Percentiles rank a stretch among this genome's conserved stretches.
These are phyloP conservation scores for Moesziomyces parantarcticus DNA, from an alignment of 1,284 basidiomycete species.

Conservation along the genomic window DNA sequence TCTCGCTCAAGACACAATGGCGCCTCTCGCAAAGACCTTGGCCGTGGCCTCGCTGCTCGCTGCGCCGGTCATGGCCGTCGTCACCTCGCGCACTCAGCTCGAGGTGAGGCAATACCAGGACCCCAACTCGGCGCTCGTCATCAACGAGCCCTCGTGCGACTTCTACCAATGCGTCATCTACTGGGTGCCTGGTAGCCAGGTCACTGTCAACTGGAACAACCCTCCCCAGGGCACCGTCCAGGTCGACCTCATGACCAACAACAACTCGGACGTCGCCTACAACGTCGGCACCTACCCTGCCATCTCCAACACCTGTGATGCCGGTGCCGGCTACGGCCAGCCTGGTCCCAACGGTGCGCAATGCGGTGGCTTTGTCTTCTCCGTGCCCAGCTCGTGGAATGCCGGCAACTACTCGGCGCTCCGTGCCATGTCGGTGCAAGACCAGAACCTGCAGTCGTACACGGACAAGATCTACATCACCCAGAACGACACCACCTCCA, in stretches of 20 bases:
- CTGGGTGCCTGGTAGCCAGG: slow-evolving; percentile 42
- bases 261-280: slow-evolving; percentile 46
- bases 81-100: slow-evolving; percentile 10
- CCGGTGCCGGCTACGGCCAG: slow-evolving; percentile 41
- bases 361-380: slow-evolving; percentile 53
- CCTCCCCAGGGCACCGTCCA: slow-evolving; percentile 46
- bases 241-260: slow-evolving; percentile 56
- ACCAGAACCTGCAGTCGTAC: slow-evolving; percentile 47
- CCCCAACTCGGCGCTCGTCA: slow-evolving; percentile 44
- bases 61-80: slow-evolving; percentile 16
- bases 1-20: slow-evolving; percentile 13
- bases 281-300: slow-evolving; percentile 48
- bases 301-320: slow-evolving; percentile 49
- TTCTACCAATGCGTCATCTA: slow-evolving; percentile 55
- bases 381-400: slow-evolving; percentile 53
- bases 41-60: slow-evolving; percentile 19
- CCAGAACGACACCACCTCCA: slow-evolving; percentile 34
- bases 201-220: slow-evolving; percentile 55
- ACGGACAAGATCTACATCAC: slow-evolving; percentile 56
- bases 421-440: slow-evolving; percentile 38
- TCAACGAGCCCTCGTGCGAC: slow-evolving; percentile 52
- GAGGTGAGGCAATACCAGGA: slow-evolving; percentile 46
- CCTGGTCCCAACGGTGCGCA: slow-evolving; percentile 38
- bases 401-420: slow-evolving; percentile 51
- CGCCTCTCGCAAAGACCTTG: slow-evolving; percentile 24